Evolutionary conservation across 1,139 yeast genomes (phyloP).

Genomic region (Debaryomyces psychrophilus): DNA sequence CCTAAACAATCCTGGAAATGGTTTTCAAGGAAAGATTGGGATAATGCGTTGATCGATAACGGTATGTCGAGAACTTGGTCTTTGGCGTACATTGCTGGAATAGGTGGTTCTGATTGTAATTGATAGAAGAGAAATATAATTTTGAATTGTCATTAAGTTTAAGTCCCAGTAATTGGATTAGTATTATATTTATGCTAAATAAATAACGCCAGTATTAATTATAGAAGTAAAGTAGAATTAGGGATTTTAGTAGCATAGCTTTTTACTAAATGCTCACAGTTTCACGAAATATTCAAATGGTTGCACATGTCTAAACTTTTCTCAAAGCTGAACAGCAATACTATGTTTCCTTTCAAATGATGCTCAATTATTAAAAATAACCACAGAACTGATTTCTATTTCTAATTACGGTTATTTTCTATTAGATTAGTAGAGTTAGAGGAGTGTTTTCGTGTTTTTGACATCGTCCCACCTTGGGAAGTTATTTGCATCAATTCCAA

Average conservation of each 20-base stretch:
- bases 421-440: too few relatives aligned
- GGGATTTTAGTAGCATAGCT: not conserved
- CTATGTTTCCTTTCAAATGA: too few relatives aligned
- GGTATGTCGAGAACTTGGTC: conserved; percentile 54
- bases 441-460: not conserved
- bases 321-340: too few relatives aligned
- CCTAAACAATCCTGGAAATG: conserved; percentile 41
- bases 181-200: not conserved
- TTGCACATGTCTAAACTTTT: too few relatives aligned
- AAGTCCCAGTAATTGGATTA: too few relatives aligned
- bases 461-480: conserved; percentile 23
- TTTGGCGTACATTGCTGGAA: conserved; percentile 45
- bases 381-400: too few relatives aligned
- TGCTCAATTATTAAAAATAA: too few relatives aligned
- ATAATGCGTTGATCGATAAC: conserved; percentile 40
- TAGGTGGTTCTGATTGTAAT: conserved; percentile 27
- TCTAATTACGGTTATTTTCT: too few relatives aligned
- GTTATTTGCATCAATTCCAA: conserved; percentile 18
- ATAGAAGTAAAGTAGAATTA: not conserved
- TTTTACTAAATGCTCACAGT: too few relatives aligned
- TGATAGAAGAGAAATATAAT: not conserved
- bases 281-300: too few relatives aligned
- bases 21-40: conserved; percentile 45
- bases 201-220: not conserved
- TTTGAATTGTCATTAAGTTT: not conserved